Percentiles rank a stretch among this genome's conserved stretches.
Evolutionary conservation across 2,329 filamentous ascomycete genomes (phyloP).

Genomic region (Neospermospora avenae): DNA sequence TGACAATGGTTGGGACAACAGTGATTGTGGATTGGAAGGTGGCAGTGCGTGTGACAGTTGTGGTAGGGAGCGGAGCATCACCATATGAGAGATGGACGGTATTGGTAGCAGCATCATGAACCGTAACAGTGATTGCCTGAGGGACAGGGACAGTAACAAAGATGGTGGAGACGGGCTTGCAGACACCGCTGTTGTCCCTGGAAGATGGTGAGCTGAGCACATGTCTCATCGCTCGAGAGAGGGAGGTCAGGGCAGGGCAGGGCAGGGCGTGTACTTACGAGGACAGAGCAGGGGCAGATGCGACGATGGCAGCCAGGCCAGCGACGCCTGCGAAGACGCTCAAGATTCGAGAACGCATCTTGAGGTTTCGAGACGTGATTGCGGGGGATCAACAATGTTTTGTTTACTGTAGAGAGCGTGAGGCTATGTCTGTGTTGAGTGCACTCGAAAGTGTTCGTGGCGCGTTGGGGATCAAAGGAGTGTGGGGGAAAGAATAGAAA

Average conservation of each 20-base stretch:
- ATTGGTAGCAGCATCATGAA: conserved; percentile 12
- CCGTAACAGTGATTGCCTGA: conserved; percentile 16
- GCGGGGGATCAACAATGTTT: conserved; percentile 3
- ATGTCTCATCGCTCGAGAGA: background rate
- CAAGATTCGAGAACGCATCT: conserved; percentile 26
- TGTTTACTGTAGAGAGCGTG: conserved; percentile 3
- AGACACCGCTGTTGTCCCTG: conserved; percentile 10
- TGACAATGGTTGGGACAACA: background rate
- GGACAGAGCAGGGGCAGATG: conserved; percentile 17
- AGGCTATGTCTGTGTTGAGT: background rate
- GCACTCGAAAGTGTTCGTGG: background rate
- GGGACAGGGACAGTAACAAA: conserved; percentile 19
- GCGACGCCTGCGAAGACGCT: conserved; percentile 10
- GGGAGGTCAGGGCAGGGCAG: too few species aligned
- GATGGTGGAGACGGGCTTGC: conserved; percentile 21
- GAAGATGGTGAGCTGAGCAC: conserved; percentile 18
- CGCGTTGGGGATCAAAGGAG: conserved; percentile 6
- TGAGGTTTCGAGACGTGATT: conserved; percentile 9
- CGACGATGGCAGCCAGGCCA: conserved; percentile 20
- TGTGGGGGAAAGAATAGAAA: conserved; percentile 10
- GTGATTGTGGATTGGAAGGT: conserved; percentile 11
- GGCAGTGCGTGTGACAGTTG: conserved; percentile 13
- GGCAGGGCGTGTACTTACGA: conserved; percentile 21
- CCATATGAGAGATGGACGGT: conserved; percentile 19
- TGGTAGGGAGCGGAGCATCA: background rate